These are phyloP conservation scores for Panus rudis DNA, from an alignment of 768 basidiomycete genomes.

Conservation along the genomic window DNA sequence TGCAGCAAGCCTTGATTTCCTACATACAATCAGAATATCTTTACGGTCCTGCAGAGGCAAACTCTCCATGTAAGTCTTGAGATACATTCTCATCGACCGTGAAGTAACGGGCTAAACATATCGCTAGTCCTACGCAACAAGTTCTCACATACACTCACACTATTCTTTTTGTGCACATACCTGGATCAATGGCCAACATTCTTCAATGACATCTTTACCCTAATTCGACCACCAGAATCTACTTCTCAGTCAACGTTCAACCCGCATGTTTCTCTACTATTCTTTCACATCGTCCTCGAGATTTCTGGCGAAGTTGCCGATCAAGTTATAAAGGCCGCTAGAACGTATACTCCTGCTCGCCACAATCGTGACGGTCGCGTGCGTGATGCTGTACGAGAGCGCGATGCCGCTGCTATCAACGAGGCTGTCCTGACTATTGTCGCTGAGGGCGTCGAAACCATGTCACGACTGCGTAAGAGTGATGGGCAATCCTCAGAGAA, in stretches of 20 bases:
- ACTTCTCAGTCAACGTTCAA: slow-evolving; percentile 60
- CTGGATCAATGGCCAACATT: slow-evolving; percentile 81
- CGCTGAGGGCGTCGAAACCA: slow-evolving; percentile 57
- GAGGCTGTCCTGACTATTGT: slow-evolving; percentile 82
- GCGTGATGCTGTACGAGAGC: slow-evolving; percentile 83
- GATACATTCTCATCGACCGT: background rate
- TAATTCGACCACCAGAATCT: slow-evolving; percentile 58
- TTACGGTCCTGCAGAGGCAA: slow-evolving; percentile 75
- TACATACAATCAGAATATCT: slow-evolving; percentile 90
- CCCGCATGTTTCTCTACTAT: slow-evolving; percentile 77
- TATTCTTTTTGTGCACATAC: slow-evolving; percentile 86
- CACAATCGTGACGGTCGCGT: slow-evolving; percentile 79
- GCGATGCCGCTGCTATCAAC: slow-evolving; percentile 82
- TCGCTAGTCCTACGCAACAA: slow-evolving; percentile 83
- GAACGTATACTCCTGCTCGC: slow-evolving; percentile 61
- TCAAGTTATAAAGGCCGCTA: slow-evolving; percentile 84
- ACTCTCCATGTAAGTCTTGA: slow-evolving; percentile 68
- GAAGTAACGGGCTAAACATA: background rate
- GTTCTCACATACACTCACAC: slow-evolving; percentile 83
- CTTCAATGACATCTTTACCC: slow-evolving; percentile 69
- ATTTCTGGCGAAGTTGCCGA: slow-evolving; percentile 98
- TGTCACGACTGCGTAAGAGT: slow-evolving; percentile 45
- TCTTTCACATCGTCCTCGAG: slow-evolving; percentile 89
- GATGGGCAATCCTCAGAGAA: slow-evolving; percentile 36
- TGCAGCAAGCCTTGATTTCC: slow-evolving; percentile 71